phyloP scores from a whole-genome alignment of 1,139 yeast genomes.

The Yamadazyma triangularis region DNA sequence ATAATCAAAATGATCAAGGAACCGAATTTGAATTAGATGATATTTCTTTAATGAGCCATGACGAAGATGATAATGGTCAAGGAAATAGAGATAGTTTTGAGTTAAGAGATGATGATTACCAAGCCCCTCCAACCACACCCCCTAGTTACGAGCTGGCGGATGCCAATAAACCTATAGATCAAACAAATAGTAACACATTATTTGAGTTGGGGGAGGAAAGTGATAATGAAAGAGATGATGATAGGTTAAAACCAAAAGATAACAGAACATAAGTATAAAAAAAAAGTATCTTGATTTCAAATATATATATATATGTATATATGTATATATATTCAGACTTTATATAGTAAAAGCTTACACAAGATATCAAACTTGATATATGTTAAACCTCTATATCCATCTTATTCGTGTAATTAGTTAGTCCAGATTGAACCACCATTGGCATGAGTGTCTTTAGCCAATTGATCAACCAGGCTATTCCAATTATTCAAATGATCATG shows the following conservation, averaged over 20 bases:
- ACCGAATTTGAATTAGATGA: conserved; percentile 75
- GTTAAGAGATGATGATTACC: conserved; percentile 20
- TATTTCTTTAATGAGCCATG: conserved; percentile 54
- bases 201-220: conserved; percentile 37
- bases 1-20: conserved; percentile 41
- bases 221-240: conserved; percentile 28
- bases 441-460: conserved; percentile 45
- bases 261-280: too few relatives aligned
- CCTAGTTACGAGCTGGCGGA: conserved; percentile 22
- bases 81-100: conserved; percentile 36
- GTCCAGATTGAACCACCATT: conserved; percentile 42
- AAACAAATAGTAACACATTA: conserved; percentile 21
- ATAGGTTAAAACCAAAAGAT: conserved; percentile 17
- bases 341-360: too few relatives aligned
- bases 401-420: neutral
- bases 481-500: conserved; percentile 68
- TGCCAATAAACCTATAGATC: conserved; percentile 7
- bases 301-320: too few relatives aligned
- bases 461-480: conserved; percentile 67
- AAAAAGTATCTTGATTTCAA: too few relatives aligned
- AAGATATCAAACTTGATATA: too few relatives aligned
- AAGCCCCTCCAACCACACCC: conserved; percentile 15
- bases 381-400: too few relatives aligned
- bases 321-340: too few relatives aligned
- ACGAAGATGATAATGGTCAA: conserved; percentile 30